Evolutionary conservation across 108 stramenopile genomes (phyloP).

Genomic region (Schizochytrium sp.): DNA sequence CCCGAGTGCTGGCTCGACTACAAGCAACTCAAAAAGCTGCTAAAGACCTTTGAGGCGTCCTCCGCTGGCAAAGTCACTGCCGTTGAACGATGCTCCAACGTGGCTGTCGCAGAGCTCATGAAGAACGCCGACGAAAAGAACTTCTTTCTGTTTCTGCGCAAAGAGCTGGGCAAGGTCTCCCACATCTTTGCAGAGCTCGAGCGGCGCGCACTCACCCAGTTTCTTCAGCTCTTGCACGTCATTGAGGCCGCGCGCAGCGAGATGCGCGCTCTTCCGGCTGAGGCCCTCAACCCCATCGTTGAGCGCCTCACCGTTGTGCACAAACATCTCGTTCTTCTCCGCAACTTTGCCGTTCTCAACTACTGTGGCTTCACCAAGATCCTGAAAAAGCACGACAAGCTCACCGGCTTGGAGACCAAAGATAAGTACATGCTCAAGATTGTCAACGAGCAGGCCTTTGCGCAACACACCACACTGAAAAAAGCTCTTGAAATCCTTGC

Average conservation of each 20-base stretch:
- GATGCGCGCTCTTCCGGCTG: background rate
- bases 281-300: background rate
- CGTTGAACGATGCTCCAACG: background rate
- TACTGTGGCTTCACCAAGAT: constrained; percentile 93
- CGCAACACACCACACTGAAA: background rate
- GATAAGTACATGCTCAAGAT: constrained; percentile 62
- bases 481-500: background rate
- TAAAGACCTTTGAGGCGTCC: background rate
- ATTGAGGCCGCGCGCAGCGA: background rate
- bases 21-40: background rate
- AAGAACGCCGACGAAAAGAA: background rate
- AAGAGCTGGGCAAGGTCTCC: background rate
- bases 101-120: background rate
- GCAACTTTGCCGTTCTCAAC: constrained; percentile 96
- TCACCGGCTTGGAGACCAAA: constrained; percentile 69
- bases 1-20: constrained; percentile 9
- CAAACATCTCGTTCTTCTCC: constrained; percentile 82
- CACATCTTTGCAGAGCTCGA: background rate
- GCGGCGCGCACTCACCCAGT: background rate
- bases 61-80: background rate
- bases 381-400: constrained; percentile 97
- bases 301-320: constrained; percentile 27
- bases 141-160: background rate
- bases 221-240: background rate
- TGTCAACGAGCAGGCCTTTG: constrained; percentile 5